A percentile compares a stretch with the other conserved stretches of the same genome.
Conservation (phyloP, 2,329 filamentous ascomycete genomes). For the Sporothrix luriei region DNA sequence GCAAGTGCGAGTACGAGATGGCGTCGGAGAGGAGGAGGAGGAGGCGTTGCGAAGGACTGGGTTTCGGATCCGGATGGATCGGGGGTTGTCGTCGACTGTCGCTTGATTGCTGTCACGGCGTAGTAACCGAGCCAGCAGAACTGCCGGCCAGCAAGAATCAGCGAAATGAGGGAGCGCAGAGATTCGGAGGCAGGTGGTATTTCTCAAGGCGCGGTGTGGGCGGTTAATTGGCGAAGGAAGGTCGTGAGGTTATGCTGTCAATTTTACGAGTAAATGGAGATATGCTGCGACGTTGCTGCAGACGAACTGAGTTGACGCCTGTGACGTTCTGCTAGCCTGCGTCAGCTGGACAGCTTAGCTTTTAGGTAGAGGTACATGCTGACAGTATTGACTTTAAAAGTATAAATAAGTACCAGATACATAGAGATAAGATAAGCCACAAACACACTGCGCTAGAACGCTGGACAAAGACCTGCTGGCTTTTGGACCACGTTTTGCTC, state of each 20-base stretch:
- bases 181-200: not conserved
- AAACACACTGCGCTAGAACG: conserved; percentile 18
- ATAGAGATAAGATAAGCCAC: conserved; percentile 31
- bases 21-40: not conserved
- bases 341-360: conserved; percentile 29
- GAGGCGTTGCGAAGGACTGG: not conserved
- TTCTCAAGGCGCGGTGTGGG: not conserved
- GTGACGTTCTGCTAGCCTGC: conserved; percentile 31
- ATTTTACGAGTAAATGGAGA: not conserved
- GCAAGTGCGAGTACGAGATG: not conserved
- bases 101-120: conserved; percentile 14
- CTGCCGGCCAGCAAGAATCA: conserved; percentile 14
- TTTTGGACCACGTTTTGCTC: conserved; percentile 30
- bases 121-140: conserved; percentile 9
- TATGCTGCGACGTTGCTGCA: conserved; percentile 20
- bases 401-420: conserved; percentile 17
- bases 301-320: conserved; percentile 13
- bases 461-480: conserved; percentile 22
- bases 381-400: not conserved
- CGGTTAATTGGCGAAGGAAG: not conserved
- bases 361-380: not conserved
- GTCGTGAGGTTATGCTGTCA: not conserved
- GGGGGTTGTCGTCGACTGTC: conserved; percentile 1
- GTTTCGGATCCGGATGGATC: not conserved
- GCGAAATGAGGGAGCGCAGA: not conserved